Evolutionary conservation across 441 rosid species (phyloP).

Genomic region (Gossypium trilobum): DNA sequence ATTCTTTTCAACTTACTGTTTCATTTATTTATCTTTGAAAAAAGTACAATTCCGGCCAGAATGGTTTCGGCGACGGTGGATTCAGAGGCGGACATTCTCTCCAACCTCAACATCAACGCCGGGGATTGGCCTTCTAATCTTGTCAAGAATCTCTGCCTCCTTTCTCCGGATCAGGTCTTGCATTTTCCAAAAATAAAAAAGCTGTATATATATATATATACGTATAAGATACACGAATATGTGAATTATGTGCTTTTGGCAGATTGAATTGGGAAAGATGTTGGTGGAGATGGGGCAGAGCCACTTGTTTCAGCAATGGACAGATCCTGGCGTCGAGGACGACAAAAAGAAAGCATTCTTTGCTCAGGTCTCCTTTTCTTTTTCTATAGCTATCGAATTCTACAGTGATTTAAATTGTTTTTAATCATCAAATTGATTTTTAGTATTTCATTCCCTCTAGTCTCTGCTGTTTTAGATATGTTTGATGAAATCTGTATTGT

Average conservation of each 20-base stretch:
- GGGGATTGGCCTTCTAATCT: constrained; percentile 51
- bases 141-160: constrained; percentile 42
- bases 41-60: not conserved
- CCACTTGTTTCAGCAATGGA: constrained; percentile 71
- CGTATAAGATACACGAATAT: not conserved
- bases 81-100: constrained; percentile 29
- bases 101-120: constrained; percentile 28
- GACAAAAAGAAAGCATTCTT: constrained; percentile 52
- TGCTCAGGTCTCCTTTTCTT: constrained; percentile 46
- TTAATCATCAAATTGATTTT: not conserved
- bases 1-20: too few relatives aligned
- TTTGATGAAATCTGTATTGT: not conserved
- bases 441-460: not conserved
- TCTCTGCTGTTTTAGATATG: not conserved
- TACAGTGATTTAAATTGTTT: not conserved
- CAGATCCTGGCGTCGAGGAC: constrained; percentile 61
- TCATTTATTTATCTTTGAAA: not conserved
- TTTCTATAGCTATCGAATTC: not conserved
- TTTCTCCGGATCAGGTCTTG: constrained; percentile 54
- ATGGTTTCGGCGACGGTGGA: constrained; percentile 30
- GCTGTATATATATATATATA: too few relatives aligned
- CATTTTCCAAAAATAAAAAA: not conserved
- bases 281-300: constrained; percentile 61
- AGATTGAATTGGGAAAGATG: constrained; percentile 73
- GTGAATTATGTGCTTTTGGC: constrained; percentile 13